Conservation (phyloP, 1,284 basidiomycete species). For the Heimioporus retisporus region DNA sequence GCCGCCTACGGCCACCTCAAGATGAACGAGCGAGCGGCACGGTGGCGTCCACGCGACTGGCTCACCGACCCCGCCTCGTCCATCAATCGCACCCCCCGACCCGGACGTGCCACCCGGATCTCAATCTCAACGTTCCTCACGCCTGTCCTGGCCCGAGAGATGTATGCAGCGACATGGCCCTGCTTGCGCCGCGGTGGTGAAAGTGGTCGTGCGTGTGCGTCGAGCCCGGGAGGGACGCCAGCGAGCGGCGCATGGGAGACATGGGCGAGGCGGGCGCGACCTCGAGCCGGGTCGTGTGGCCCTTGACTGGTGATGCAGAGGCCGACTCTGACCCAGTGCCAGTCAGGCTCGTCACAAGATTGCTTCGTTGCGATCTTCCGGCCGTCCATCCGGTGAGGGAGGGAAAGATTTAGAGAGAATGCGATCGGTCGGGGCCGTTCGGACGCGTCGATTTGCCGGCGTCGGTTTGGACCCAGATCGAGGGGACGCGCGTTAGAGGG, state of each 20-base stretch:
- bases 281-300: too few species aligned
- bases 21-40: constrained; percentile 34
- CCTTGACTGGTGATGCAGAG: too few species aligned
- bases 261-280: constrained; percentile 16
- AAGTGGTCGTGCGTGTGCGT: constrained; percentile 8
- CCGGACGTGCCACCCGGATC: constrained; percentile 16
- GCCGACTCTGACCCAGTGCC: not conserved
- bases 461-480: constrained; percentile 38
- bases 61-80: constrained; percentile 7
- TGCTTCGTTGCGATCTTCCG: constrained; percentile 29
- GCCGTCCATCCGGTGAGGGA: constrained; percentile 16
- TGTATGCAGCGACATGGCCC: not conserved
- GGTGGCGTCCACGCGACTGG: constrained; percentile 6
- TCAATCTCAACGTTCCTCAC: too few species aligned
- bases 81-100: constrained; percentile 35
- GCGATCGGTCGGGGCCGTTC: constrained; percentile 29
- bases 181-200: constrained; percentile 13
- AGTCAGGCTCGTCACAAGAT: constrained; percentile 39
- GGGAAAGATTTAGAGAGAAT: constrained; percentile 31
- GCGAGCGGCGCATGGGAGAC: constrained; percentile 21
- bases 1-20: constrained; percentile 35
- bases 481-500: constrained; percentile 27
- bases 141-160: too few species aligned
- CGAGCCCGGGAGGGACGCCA: constrained; percentile 22
- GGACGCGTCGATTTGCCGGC: constrained; percentile 4